Evolutionary conservation across 1,139 yeast genomes (phyloP).

Genomic region (Kodamaea fungicola): DNA sequence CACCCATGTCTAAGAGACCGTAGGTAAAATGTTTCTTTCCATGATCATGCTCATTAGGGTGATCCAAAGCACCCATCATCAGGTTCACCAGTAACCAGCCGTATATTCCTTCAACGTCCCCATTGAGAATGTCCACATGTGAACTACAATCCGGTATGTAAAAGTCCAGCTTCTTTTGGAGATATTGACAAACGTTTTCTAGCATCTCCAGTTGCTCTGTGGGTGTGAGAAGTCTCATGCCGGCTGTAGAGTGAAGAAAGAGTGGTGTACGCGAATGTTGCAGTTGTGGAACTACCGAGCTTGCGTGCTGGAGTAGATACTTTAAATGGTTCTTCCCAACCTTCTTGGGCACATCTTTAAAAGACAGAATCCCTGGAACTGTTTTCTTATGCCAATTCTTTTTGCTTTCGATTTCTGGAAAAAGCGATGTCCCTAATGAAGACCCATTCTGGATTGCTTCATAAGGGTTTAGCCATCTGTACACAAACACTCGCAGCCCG

Average conservation of each 20-base stretch:
- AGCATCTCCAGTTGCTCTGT: constrained; percentile 51
- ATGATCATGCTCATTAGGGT: constrained; percentile 45
- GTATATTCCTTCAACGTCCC: constrained; percentile 75
- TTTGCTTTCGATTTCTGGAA: constrained; percentile 44
- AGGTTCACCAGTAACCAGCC: constrained; percentile 82
- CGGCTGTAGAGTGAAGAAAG: constrained; percentile 78
- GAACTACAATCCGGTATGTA: constrained; percentile 54
- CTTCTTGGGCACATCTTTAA: constrained; percentile 46
- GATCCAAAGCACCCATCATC: constrained; percentile 55
- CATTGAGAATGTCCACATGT: constrained; percentile 69
- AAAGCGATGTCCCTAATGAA: constrained; percentile 6
- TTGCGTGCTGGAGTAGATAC: constrained; percentile 52
- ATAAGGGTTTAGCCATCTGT: constrained; percentile 59
- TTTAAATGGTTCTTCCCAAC: constrained; percentile 61
- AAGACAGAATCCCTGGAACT: constrained; percentile 66
- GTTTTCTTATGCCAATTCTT: constrained; percentile 59
- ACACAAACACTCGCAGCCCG: constrained; percentile 74
- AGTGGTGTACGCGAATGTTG: constrained; percentile 74
- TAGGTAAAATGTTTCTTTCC: constrained; percentile 57
- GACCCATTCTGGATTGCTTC: constrained; percentile 26
- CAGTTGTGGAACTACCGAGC: constrained; percentile 58
- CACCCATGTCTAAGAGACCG: constrained; percentile 84
- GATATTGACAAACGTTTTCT: constrained; percentile 52
- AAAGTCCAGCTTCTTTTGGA: constrained; percentile 52
- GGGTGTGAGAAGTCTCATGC: constrained; percentile 65